phyloP scores from a whole-genome alignment of 176 grass and related monocot species.

The Carex myosuroides region DNA sequence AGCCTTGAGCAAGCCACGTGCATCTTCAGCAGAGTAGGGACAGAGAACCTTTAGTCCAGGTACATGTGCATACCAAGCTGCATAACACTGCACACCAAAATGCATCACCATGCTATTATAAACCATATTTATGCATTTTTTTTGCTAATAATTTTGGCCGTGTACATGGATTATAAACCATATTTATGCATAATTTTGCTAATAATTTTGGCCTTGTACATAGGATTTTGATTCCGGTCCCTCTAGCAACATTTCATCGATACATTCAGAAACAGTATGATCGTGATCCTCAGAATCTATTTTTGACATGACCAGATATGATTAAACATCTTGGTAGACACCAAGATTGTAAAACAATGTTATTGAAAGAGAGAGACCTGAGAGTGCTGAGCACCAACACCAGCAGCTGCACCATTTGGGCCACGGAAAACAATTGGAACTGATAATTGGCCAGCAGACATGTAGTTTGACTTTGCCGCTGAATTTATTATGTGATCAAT shows the following conservation, averaged over 20 bases:
- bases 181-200: background rate
- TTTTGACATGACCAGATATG: background rate
- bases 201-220: background rate
- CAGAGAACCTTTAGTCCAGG: constrained; percentile 82
- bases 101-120: background rate
- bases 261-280: background rate
- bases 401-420: constrained; percentile 89
- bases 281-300: background rate
- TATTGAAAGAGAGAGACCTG: constrained; percentile 43
- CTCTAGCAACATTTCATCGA: background rate
- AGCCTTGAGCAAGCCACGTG: constrained; percentile 89
- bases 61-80: constrained; percentile 90
- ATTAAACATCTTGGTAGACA: background rate
- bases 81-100: constrained; percentile 71
- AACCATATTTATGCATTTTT: background rate
- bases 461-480: constrained; percentile 95
- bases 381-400: constrained; percentile 96
- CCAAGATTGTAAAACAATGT: background rate
- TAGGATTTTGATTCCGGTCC: background rate
- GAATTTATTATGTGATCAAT: constrained; percentile 99
- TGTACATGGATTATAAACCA: background rate
- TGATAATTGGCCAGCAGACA: constrained; percentile 77
- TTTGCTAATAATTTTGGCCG: background rate
- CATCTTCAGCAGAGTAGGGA: constrained; percentile 93
- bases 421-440: constrained; percentile 97